Evolutionary conservation across 345 rosid genomes (phyloP).

Genomic region (Eucalyptus urophylla): DNA sequence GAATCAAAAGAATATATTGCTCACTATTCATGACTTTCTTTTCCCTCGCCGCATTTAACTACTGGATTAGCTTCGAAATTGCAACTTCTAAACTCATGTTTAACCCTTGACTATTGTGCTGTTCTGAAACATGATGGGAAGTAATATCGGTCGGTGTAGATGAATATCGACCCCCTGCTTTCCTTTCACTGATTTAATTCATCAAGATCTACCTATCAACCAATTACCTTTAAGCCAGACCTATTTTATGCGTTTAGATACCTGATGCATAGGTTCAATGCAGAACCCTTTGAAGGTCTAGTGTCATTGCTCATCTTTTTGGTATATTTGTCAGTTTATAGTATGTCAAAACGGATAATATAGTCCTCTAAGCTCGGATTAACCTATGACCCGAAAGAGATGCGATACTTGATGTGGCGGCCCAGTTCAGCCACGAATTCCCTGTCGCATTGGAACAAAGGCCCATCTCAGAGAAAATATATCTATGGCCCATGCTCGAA

Average conservation of each 20-base stretch:
- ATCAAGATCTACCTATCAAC: constrained; percentile 67
- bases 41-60: background rate
- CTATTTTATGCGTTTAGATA: constrained; percentile 52
- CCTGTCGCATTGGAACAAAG: background rate
- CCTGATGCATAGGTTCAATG: constrained; percentile 43
- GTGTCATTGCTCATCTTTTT: background rate
- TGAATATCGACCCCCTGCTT: constrained; percentile 20
- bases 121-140: background rate
- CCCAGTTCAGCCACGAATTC: background rate
- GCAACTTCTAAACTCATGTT: background rate
- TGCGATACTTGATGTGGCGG: background rate
- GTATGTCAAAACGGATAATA: background rate
- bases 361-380: background rate
- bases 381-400: background rate
- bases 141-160: background rate
- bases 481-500: background rate
- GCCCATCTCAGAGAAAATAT: background rate
- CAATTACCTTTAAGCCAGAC: constrained; percentile 42
- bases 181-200: constrained; percentile 64
- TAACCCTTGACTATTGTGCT: background rate
- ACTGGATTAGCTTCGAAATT: background rate
- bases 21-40: background rate
- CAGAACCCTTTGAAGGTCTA: constrained; percentile 63
- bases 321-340: background rate
- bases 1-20: background rate